Conservation (phyloP, 164 flowering plant species). For the Annona cherimola region DNA sequence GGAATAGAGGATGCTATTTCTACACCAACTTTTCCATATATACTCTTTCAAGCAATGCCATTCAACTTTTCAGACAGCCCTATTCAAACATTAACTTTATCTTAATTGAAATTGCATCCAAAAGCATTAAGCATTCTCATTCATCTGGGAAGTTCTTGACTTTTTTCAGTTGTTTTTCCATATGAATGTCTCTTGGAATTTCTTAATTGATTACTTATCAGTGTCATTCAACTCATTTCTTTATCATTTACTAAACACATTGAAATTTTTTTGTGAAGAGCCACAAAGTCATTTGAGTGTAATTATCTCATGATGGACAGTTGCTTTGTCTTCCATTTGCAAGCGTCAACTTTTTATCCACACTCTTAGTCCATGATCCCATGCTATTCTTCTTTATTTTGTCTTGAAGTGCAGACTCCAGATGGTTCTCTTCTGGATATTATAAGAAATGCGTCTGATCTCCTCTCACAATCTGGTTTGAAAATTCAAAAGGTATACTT, state of each 20-base stretch:
- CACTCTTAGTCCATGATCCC: neutral
- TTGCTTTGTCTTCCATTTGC: neutral
- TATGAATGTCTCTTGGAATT: neutral
- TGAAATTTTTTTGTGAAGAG: neutral
- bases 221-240: neutral
- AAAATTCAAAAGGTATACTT: constrained; percentile 61
- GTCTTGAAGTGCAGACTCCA: constrained; percentile 65
- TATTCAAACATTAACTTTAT: neutral
- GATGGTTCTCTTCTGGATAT: constrained; percentile 91
- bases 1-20: no score
- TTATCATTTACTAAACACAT: neutral
- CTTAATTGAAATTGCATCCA: neutral
- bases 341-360: no score
- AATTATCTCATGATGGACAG: neutral
- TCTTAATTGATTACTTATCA: neutral
- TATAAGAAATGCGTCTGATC: constrained; percentile 82
- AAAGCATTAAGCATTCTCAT: neutral
- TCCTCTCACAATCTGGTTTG: constrained; percentile 64
- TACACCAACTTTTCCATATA: no score
- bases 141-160: no score
- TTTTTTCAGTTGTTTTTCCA: neutral
- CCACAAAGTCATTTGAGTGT: neutral
- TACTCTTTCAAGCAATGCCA: no score
- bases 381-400: neutral
- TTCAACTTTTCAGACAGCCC: neutral